Base-by-base conservation (phyloP, 352 stramenopile species). In the Pythium guiyangense region DNA sequence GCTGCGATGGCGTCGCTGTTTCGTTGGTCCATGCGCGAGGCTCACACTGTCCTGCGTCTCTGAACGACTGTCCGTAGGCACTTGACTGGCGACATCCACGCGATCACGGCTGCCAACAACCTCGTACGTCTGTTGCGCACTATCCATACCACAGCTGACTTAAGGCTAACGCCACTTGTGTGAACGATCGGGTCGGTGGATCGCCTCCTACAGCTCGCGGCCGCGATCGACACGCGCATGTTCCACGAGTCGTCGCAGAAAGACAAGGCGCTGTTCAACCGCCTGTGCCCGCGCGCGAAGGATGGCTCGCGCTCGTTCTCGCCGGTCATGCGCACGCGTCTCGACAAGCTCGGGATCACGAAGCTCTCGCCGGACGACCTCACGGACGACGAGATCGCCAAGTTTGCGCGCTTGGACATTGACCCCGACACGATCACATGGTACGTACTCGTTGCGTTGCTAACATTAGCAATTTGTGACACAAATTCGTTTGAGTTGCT, bases 61-160 rank as follows among this genome's bases (percentile, higher is more conserved):
- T 14, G 25, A 34, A 34, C 9, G 29, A 34, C 14, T 29, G 31
- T 46, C 29, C 39, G 2, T 64, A 90, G 80, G 17, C 97, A 99
- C 66, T 66, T 99, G 47, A 99, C 97, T 18, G 96, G 97, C 29
- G 97, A 99, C 63, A 99, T 99, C 63, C 97, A 99, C 59, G 97
- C 97, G 26, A 98, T 99, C 63, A 98, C 94, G 40, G 96, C 96
- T 25, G 95, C 96, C 8, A 99, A 99, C 78, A 99, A 99, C 71
- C 66, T 99, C 31, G 77, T 89, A 55, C 57, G 64, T 51, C 14
- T 17, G 9, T 45, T 27, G 1, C 20, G 0, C 11, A 20, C 46
- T 51, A 18, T 49, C 8, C 15, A 20, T 3, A 26, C 43, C 8
- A 26, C 43, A 26, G 8, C 43, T 10, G 14, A 14, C 35, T 40